Base-by-base conservation (phyloP, 352 stramenopile species). In the Phytophthora pisi region DNA sequence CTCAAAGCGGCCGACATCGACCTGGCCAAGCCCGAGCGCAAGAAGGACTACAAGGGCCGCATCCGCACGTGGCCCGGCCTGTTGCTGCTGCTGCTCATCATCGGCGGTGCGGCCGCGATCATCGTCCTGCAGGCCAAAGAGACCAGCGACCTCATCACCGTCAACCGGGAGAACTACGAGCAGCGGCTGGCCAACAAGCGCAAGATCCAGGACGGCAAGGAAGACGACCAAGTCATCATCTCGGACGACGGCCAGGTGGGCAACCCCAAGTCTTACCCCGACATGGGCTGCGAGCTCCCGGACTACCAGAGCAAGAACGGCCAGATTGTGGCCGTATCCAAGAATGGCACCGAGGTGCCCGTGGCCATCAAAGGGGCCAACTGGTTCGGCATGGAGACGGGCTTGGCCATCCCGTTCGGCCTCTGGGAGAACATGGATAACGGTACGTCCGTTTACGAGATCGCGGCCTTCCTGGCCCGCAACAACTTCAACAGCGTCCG, bases 351-450 rank as follows among this genome's bases (percentile, higher is more conserved):
- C 0, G 83, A 91, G 53, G 70, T 86, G 5, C 63, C 71, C 0
- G 70, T 91, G 9, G 66, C 52, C 10, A 79, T 91, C 62, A 91
- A 91, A 43, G 83, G 83, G 2, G 68, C 78, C 57, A 92, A 92
- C 64, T 92, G 84, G 83, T 91, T 90, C 67, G 84, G 81, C 38
- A 92, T 92, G 84, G 84, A 92, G 56, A 92, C 84, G 0, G 77
- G 77, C 0, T 34, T 81, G 5, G 61, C 61, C 1, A 83, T 92
- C 34, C 84, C 84, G 2, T 88, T 92, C 24, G 84, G 82, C 2
- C 59, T 92, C 4, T 92, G 84, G 84, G 79, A 90, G 13, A 92
- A 92, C 69, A 66, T 75, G 45, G 58, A 86, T 15, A 89, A 89
- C 28, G 84, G 84, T 8, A 92, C 84, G 5, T 79, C 84, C 0